phyloP scores from a whole-genome alignment of 2,329 filamentous ascomycete species.

The Arthroderma sp. region DNA sequence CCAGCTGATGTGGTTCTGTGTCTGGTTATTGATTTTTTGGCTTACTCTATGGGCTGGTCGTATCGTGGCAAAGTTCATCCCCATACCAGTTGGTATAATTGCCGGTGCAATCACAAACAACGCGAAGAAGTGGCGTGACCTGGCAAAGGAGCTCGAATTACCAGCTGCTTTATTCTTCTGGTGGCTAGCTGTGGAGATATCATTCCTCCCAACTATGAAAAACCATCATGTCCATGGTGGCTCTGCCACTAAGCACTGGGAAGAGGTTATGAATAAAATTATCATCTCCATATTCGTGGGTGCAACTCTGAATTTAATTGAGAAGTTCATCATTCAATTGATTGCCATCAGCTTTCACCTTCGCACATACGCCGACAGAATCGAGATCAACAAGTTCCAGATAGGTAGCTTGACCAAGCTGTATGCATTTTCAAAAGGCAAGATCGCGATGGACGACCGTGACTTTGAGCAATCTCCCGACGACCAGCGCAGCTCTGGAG shows the following conservation, averaged over 20 bases:
- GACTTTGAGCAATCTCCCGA: constrained; percentile 55
- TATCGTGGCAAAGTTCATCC: constrained; percentile 52
- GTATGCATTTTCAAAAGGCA: constrained; percentile 51
- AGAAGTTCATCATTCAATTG: constrained; percentile 89
- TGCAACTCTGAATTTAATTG: constrained; percentile 64
- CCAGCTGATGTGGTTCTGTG: constrained; percentile 74
- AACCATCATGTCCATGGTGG: constrained; percentile 46
- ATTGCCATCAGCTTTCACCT: constrained; percentile 89
- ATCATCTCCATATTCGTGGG: constrained; percentile 75
- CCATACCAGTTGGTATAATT: constrained; percentile 47
- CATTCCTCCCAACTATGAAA: constrained; percentile 71
- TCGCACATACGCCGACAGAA: constrained; percentile 78
- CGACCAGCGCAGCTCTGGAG: constrained; percentile 39
- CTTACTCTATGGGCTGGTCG: constrained; percentile 70
- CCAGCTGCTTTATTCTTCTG: constrained; percentile 81
- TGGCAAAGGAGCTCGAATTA: constrained; percentile 73
- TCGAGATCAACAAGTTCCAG: constrained; percentile 85
- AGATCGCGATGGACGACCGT: constrained; percentile 57
- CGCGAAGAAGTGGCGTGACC: constrained; percentile 83
- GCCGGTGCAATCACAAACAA: constrained; percentile 74
- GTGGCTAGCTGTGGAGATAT: constrained; percentile 76
- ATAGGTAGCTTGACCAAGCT: constrained; percentile 56
- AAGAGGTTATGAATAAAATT: constrained; percentile 68
- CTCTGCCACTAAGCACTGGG: constrained; percentile 50
- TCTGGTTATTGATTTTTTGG: constrained; percentile 93